Percentiles rank a stretch among this genome's conserved stretches.
Evolutionary conservation across 1,284 basidiomycete species (phyloP).

Genomic region (Austropuccinia psidii): DNA sequence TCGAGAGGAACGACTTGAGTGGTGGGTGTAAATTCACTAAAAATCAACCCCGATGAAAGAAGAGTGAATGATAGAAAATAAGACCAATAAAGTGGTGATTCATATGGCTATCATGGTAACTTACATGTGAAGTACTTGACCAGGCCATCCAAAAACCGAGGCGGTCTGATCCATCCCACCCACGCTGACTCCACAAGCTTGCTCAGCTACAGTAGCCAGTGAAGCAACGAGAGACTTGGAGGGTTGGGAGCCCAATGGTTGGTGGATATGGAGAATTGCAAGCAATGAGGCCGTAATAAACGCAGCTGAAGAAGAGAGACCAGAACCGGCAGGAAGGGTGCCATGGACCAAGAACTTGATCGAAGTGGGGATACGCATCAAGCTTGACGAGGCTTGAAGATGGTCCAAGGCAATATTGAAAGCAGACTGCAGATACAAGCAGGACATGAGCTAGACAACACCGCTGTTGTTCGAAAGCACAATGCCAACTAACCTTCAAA

Average conservation of each 20-base stretch:
- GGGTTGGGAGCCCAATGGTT: no score
- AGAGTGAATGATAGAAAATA: neutral
- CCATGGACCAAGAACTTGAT: constrained; percentile 22
- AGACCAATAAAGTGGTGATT: neutral
- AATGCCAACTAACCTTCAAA: constrained; percentile 17
- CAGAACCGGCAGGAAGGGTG: constrained; percentile 7
- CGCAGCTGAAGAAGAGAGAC: constrained; percentile 27
- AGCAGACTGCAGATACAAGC: neutral
- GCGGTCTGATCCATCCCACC: constrained; percentile 35
- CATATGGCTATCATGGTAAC: neutral
- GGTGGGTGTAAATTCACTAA: constrained; percentile 11
- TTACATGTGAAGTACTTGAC: constrained; percentile 26
- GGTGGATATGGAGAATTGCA: neutral
- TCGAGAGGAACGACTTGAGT: neutral
- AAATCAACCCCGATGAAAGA: neutral
- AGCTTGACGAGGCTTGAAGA: neutral
- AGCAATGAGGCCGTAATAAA: constrained; percentile 22
- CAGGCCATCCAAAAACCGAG: constrained; percentile 13
- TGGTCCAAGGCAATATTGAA: neutral
- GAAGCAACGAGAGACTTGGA: neutral
- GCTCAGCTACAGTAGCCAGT: constrained; percentile 6
- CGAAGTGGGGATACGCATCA: neutral
- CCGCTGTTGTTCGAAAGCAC: neutral
- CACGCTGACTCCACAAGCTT: constrained; percentile 9
- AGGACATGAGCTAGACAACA: constrained; percentile 8